Evolutionary conservation across 495 filamentous ascomycete species (phyloP), one percentile per base, ranked within the genome.

Genomic region (Penicillium riverlandense): DNA sequence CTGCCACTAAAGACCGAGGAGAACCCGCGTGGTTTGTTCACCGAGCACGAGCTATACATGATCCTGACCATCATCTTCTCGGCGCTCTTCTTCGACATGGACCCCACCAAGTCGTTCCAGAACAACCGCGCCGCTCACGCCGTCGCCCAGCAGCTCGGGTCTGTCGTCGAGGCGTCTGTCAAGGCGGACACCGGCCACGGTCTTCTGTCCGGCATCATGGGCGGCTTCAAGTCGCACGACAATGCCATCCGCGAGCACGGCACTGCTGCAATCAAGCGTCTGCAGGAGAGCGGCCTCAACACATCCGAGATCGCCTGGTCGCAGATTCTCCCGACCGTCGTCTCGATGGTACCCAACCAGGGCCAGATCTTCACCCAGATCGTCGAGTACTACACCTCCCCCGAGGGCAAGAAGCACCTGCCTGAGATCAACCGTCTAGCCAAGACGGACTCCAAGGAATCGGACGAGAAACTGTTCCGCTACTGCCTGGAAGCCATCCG

Each of bases 11-110:
- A 86, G 66, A 83, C 78, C 31, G 75, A 79, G 47, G 75, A 81
- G 27, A 79, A 82, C 54, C 72, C 80, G 9, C 76, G 75, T 46
- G 85, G 84, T 6, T 65, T 88, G 30, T 90, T 88, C 66, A 85
- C 79, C 7, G 84, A 86, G 52, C 78, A 90, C 32, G 86, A 92
- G 63, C 65, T 92, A 46, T 90, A 88, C 62, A 80, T 77, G 62
- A 77, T 82, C n/a, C 66, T 94, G 7, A 72, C 84, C 1, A 70
- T 82, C 27, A 74, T 90, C 43, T 89, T 80, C 55, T 62, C 60
- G 16, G 69, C 67, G 47, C 63, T 78, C 29, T 80, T 78, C 66
- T 74, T 76, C 49, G 77, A 80, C 39, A 45, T 74, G 1, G 78
- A 82, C 32, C 55, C 66, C 7, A 60, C 68, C 43, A 74, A 74